phyloP scores from a whole-genome alignment of 805 yeast genomes.

The Ogataea methanolica region DNA sequence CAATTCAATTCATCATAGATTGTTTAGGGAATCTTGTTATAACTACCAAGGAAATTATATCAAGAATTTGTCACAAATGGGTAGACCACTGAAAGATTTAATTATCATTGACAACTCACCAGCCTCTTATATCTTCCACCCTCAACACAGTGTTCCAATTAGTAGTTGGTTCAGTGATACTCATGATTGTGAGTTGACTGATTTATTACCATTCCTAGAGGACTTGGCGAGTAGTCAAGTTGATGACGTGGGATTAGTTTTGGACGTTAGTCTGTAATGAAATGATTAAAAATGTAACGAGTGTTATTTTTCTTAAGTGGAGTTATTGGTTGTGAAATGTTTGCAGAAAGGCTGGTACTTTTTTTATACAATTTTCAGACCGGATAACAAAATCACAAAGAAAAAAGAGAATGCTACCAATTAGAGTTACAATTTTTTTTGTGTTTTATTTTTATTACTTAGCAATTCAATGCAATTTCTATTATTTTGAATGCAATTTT shows the following conservation, averaged over 20 bases:
- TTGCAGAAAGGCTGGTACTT: no score
- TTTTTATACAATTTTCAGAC: no score
- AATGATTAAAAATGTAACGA: neutral
- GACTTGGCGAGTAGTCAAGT: constrained; percentile 73
- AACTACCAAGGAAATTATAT: constrained; percentile 93
- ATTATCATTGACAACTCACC: constrained; percentile 97
- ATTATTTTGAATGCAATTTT: no score
- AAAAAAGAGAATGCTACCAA: no score
- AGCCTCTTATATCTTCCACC: constrained; percentile 96
- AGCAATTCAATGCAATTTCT: no score
- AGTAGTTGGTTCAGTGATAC: constrained; percentile 98
- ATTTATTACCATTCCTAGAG: constrained; percentile 84
- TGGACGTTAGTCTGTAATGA: constrained; percentile 60
- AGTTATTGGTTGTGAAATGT: no score
- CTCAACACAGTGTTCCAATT: constrained; percentile 95
- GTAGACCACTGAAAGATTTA: constrained; percentile 80
- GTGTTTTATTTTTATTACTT: no score
- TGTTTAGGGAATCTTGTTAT: constrained; percentile 91
- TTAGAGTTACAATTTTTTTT: no score
- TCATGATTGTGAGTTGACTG: constrained; percentile 92
- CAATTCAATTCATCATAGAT: constrained; percentile 77
- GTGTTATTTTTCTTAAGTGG: no score
- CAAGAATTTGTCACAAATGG: constrained; percentile 89
- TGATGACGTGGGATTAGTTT: constrained; percentile 78
- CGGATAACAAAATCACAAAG: no score